phyloP scores from a whole-genome alignment of 2,329 filamentous ascomycete species.

The Furcasterigmium furcatum region DNA sequence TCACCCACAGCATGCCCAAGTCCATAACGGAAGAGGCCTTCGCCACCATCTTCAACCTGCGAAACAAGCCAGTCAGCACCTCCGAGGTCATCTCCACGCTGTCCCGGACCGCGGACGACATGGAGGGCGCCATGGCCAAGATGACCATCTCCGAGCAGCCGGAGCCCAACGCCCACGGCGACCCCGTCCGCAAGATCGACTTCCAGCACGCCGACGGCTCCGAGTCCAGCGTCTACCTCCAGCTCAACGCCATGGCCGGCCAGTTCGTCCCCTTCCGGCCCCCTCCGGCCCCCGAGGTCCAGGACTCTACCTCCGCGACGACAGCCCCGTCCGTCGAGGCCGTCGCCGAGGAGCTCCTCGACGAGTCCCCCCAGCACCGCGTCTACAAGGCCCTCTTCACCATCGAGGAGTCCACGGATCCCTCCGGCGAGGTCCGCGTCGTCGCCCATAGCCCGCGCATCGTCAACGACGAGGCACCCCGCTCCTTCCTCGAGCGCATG shows the following conservation, averaged over 20 bases:
- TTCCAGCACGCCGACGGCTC: slow-evolving; percentile 54
- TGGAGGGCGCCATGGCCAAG: slow-evolving; percentile 56
- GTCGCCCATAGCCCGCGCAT: slow-evolving; percentile 58
- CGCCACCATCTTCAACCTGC: slow-evolving; percentile 73
- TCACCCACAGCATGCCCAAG: slow-evolving; percentile 76
- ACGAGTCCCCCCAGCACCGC: slow-evolving; percentile 44
- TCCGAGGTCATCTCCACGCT: slow-evolving; percentile 66
- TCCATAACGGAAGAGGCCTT: slow-evolving; percentile 72
- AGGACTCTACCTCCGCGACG: too few relatives aligned
- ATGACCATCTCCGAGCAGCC: slow-evolving; percentile 42
- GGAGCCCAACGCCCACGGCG: slow-evolving; percentile 35
- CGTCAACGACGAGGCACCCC: slow-evolving; percentile 43
- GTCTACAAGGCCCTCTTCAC: slow-evolving; percentile 64
- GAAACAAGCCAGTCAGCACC: slow-evolving; percentile 46
- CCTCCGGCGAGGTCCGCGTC: slow-evolving; percentile 57
- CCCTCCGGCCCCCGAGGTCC: slow-evolving; percentile 73
- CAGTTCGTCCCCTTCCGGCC: slow-evolving; percentile 78
- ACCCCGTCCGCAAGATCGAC: slow-evolving; percentile 48
- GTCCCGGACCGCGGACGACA: slow-evolving; percentile 53
- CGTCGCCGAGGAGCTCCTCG: slow-evolving; percentile 20
- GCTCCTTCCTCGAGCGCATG: slow-evolving; percentile 69
- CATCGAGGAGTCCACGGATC: slow-evolving; percentile 62
- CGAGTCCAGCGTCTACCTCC: slow-evolving; percentile 59
- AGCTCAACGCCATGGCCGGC: slow-evolving; percentile 65
- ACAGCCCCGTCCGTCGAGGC: slow-evolving; percentile 24